Base-by-base conservation (phyloP, 805 yeast species). In the Cyberlindnera mycetangii region DNA sequence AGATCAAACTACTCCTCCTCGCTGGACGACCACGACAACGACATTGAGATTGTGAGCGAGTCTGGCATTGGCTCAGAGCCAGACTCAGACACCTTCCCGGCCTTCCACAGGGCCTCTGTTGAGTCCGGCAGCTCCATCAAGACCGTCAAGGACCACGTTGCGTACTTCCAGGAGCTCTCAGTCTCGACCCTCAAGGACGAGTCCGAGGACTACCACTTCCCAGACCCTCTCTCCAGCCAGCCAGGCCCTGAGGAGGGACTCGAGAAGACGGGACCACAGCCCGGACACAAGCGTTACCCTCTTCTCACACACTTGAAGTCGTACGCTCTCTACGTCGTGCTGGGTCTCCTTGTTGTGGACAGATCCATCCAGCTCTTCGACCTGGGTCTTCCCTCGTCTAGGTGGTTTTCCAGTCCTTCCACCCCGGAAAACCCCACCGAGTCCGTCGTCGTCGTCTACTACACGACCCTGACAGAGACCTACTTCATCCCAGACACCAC, bases 1-100 rank as follows among this genome's bases (percentile, higher is more conserved):
- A 51, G 55, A 50, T 57, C 61, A 5, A 54, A 50, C 34, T 48
- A 42, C 12, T 54, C 56, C 8, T 52, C 57, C 8, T 46, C 50
- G 27, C 52, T 44, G 16, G 55, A 49, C 11, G 50, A 39, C 5
- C 30, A 9, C 2, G 38, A 35, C 30, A 21, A 34, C 14, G 54
- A 43, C 20, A 42, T 40, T 14, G 50, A 47, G 32, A 8, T 37
- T 11, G 32, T 20, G 3, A 33, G 37, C 14, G 49, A 41, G 32
- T 37, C 45, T 15, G 54, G 44, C 12, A 39, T 52, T 24, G 40
- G 48, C 15, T 51, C 59, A 12, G 60, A 54, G 22, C 51, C 53
- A 11, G 55, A 51, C 24, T 45, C 56, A 11, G 58, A 46, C 25
- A n/a, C n/a, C n/a, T 46, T 39, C 25, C 46, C 47, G 8, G 47